Evolutionary conservation across 495 filamentous ascomycete genomes (phyloP), one percentile per base, ranked within the genome.

Genomic region (Paragyromitra xinjiangensis): DNA sequence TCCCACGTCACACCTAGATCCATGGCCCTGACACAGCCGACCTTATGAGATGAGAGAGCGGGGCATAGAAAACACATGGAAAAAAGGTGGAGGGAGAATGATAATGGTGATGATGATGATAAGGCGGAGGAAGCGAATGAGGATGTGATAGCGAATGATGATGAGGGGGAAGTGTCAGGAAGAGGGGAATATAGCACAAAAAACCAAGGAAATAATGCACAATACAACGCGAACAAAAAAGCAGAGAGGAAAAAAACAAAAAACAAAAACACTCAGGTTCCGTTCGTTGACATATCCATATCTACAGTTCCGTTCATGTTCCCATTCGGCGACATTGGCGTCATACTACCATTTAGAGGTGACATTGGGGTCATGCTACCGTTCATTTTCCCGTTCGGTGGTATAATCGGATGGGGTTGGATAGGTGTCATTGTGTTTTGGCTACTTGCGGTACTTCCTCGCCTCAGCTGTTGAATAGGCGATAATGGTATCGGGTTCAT

Each of bases 401-500:
- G 16, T 45, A 77, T 44, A 56, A 78, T 79, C 19, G 77, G 77
- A 73, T 79, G 77, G 34, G 77, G 77, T 51, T 79, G 76, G 67
- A 79, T 77, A 53, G 75, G 75, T 55, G 77, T 77, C 77, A 79
- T 79, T n/a, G 74, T 77, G 40, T 77, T 77, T 34, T 77, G 70
- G 42, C 75, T 79, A 26, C 77, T 78, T 22, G 66, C 74, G 50
- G 75, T 79, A 40, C 77, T 79, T 29, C 74, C 77, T 67, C 79
- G 78, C 37, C 78, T 81, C 19, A 80, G 65, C 29, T 80, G 79
- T 39, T 79, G 77, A 59, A 79, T 78, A 5, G 79, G 78, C 19
- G 78, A 81, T 69, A 81, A 34, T 2, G 78, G 79, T 63, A 75
- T 81, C 37, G 79, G 78, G 24, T 71, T 81, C 71, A 80, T 80